Conservation (phyloP, 169 alveolate genomes). For the Theileria annulata region DNA sequence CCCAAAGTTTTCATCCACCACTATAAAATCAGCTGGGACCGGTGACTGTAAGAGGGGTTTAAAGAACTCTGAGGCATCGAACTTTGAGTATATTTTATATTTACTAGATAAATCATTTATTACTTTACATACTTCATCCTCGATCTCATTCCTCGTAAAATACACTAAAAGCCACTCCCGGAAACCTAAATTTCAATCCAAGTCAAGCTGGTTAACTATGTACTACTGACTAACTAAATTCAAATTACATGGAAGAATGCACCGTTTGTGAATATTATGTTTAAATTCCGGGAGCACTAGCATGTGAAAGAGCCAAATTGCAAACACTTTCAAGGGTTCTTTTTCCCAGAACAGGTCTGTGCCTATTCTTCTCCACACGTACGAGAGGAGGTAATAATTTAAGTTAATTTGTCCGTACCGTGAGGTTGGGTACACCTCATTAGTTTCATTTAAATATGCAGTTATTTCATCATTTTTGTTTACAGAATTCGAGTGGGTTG, state of each 20-base stretch:
- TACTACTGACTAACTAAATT: conserved; percentile 32
- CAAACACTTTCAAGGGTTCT: conserved; percentile 58
- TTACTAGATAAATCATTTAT: conserved; percentile 18
- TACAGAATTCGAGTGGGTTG: not conserved
- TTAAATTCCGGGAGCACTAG: conserved; percentile 65
- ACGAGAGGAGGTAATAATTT: conserved; percentile 69
- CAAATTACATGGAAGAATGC: conserved; percentile 64
- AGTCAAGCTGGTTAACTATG: not conserved
- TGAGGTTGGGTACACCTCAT: conserved; percentile 8
- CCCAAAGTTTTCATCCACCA: conserved; percentile 16
- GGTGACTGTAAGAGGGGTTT: not conserved
- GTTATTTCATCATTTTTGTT: not conserved
- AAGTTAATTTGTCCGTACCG: conserved; percentile 22
- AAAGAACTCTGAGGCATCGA: not conserved
- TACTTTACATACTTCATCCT: conserved; percentile 27
- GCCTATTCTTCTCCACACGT: conserved; percentile 76
- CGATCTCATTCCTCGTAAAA: conserved; percentile 41
- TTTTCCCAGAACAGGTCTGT: conserved; percentile 73
- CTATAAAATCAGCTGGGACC: conserved; percentile 16
- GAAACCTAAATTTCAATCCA: conserved; percentile 30
- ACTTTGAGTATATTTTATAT: not conserved
- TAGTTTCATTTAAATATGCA: not conserved
- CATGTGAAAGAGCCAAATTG: conserved; percentile 76
- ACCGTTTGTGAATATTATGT: conserved; percentile 66
- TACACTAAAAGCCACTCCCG: conserved; percentile 60